phyloP scores from a whole-genome alignment of 257 asterid species.

The Coffea canephora region DNA sequence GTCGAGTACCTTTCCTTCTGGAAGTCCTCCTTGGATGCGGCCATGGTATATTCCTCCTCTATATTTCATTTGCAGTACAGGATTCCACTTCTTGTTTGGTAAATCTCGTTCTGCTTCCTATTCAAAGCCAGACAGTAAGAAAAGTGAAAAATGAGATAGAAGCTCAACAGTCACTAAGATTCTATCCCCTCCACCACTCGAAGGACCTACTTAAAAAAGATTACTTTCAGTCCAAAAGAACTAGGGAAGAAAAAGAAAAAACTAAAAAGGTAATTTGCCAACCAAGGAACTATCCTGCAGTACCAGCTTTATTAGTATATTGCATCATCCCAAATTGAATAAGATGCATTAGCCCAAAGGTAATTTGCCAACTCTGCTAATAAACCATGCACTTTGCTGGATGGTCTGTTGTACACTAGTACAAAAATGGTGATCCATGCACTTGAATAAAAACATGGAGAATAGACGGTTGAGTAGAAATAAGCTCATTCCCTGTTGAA shows the following conservation, averaged over 20 bases:
- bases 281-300: not conserved
- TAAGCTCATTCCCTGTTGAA: not conserved
- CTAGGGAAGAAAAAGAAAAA: too few species aligned
- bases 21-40: conserved; percentile 93
- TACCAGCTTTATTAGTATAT: not conserved
- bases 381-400: not conserved
- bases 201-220: not conserved
- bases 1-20: conserved; percentile 88
- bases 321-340: not conserved
- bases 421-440: not conserved
- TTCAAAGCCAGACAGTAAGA: conserved; percentile 17
- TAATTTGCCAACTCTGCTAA: not conserved
- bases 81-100: conserved; percentile 75
- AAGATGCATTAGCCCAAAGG: not conserved
- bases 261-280: not conserved
- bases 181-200: not conserved
- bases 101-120: conserved; percentile 94
- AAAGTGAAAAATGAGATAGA: not conserved
- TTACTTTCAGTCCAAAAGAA: not conserved
- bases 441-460: not conserved
- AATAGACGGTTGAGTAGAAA: not conserved
- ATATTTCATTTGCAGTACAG: conserved; percentile 75
- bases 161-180: not conserved
- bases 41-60: conserved; percentile 90
- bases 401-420: not conserved